Percentiles rank a stretch among this genome's conserved stretches.
phyloP scores from a whole-genome alignment of 2,329 filamentous ascomycete genomes.

The Parafenestella ontariensis region DNA sequence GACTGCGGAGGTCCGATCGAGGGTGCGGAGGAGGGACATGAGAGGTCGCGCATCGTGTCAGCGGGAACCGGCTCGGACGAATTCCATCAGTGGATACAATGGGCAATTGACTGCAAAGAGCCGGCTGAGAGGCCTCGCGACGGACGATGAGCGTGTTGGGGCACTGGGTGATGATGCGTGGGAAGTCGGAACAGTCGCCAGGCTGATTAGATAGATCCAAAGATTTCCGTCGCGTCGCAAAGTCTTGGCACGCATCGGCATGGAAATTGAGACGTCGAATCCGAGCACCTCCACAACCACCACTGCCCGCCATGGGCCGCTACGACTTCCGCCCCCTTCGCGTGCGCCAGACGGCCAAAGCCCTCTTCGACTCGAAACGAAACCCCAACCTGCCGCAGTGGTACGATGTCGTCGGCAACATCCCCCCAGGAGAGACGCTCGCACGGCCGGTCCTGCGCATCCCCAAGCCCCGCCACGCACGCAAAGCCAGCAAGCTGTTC shows the following conservation, averaged over 20 bases:
- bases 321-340: slow-evolving; percentile 60
- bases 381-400: slow-evolving; percentile 58
- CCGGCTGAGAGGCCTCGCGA: slow-evolving; percentile 26
- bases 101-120: slow-evolving; percentile 16
- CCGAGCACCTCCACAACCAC: background rate
- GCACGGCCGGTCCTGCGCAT: slow-evolving; percentile 62
- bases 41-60: slow-evolving; percentile 67
- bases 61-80: slow-evolving; percentile 20
- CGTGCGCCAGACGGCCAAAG: slow-evolving; percentile 60
- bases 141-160: background rate
- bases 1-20: slow-evolving; percentile 60
- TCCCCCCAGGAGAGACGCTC: slow-evolving; percentile 67
- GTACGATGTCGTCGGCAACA: slow-evolving; percentile 63
- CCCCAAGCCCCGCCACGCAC: slow-evolving; percentile 48
- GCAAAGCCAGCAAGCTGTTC: slow-evolving; percentile 77
- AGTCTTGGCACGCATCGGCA: no score
- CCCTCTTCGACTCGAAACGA: slow-evolving; percentile 56
- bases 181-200: background rate
- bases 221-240: background rate
- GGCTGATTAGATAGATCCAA: background rate
- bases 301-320: slow-evolving; percentile 55
- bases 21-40: slow-evolving; percentile 68
- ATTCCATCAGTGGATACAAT: slow-evolving; percentile 19
- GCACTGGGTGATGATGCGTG: background rate
- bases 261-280: no score